Base-by-base conservation (phyloP, 2,329 filamentous ascomycete species). In the Diplodia intermedia region DNA sequence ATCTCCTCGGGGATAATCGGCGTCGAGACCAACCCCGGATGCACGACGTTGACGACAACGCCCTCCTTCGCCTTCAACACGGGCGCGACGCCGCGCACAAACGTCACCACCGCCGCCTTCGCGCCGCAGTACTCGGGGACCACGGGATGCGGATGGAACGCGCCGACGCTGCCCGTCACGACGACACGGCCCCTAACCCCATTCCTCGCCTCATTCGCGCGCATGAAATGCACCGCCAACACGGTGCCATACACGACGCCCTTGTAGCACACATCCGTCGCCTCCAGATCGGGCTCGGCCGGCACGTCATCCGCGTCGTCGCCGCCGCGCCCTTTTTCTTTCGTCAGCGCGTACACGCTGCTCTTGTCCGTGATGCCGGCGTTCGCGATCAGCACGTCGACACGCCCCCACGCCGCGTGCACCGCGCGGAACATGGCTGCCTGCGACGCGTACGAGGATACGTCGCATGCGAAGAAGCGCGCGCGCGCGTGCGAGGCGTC, bases 211-310 rank as follows among this genome's bases (percentile, higher is more conserved):
- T 63, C 33, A 66, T 85, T 86, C 68, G 84, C 79, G 14, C 83
- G 78, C 84, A 86, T 86, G 72, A 85, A 86, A 70, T 86, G 83
- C 14, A 81, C 82, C 1, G 84, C 82, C 8, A 86, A 75, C 67
- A 81, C 78, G 1, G 80, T 82, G 3, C 83, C 83, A 66, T 86
- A 85, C 0, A 86, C 73, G 1, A 86, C 79, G 3, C 82, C 82
- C 72, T 86, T 86, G 75, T 82, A 83, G 71, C 83, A 79, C n/a
- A 85, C 74, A 70, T 86, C 83, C 1, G 83, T 85, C 62, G 79
- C 81, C 0, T 71, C 67, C 3, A 83, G 71, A 69, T 85, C 78
- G 0, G 84, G 84, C 69, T 78, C 79, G 1, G 82, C 75, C 3
- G 83, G 83, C 38, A 83, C 71, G 6, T 73, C 72, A 14, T 75